Conservation (phyloP, 495 filamentous ascomycete genomes). For the Hypoxylon lienhwacheense region DNA sequence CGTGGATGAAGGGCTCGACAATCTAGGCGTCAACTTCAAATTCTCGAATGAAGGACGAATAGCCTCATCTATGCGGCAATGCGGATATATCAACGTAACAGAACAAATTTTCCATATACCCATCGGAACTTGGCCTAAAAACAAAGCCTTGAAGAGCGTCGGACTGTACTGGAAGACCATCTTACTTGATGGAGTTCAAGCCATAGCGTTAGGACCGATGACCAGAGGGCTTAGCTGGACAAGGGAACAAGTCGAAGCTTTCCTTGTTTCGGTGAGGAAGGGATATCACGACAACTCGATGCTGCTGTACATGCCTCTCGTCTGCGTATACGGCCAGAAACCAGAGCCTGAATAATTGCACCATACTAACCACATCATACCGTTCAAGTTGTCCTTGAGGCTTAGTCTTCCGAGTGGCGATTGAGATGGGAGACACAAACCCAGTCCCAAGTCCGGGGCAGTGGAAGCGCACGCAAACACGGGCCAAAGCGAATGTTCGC, state of each 20-base stretch:
- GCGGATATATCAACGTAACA: constrained; percentile 62
- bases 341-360: too few species aligned
- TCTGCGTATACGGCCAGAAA: constrained; percentile 55
- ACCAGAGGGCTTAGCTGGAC: constrained; percentile 58
- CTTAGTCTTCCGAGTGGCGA: constrained; percentile 5
- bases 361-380: too few species aligned
- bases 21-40: constrained; percentile 55
- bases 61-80: constrained; percentile 51
- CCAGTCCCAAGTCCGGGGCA: too few species aligned
- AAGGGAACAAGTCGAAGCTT: constrained; percentile 50
- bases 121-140: constrained; percentile 67
- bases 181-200: constrained; percentile 60
- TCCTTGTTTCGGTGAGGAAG: constrained; percentile 49
- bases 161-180: constrained; percentile 62
- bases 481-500: too few species aligned
- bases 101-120: constrained; percentile 65
- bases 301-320: constrained; percentile 54
- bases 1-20: constrained; percentile 46
- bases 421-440: neutral
- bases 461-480: too few species aligned
- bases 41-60: constrained; percentile 54
- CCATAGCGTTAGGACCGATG: constrained; percentile 64
- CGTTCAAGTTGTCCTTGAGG: neutral
- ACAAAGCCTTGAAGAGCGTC: constrained; percentile 63
- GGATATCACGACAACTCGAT: constrained; percentile 49